Evolutionary conservation across 1,139 yeast genomes (phyloP), one percentile per base, ranked within the genome.

Genomic region (Yamadazyma atmosphaerica): DNA sequence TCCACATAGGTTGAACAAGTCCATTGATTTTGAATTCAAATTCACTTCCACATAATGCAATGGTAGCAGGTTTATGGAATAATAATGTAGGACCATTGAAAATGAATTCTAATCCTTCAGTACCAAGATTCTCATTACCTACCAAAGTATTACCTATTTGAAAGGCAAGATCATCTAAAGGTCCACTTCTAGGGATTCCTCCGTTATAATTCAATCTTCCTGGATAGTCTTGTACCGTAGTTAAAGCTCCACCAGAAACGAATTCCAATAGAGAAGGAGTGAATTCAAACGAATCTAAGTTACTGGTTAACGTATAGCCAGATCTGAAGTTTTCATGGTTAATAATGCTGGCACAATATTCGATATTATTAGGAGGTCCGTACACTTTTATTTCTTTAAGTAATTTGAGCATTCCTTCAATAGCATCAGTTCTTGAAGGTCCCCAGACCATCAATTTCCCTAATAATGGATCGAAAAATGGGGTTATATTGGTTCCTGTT

Each of bases 401-500:
- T 1, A 50, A 51, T 13, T 51, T 43, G 21, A 60, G 38, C 49
- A 62, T 52, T 13, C 54, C 56, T 12, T 36, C 32, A 10, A 39
- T 45, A 9, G 58, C 50, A 4, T 49, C 40, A 2, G 47, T 48
- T 40, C 68, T 52, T n/a, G 40, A 38, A 6, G 56, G 54, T 5
- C 58, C 62, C 61, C 63, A 58, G 18, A 57, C 61, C 59, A 62
- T 60, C 15, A 60, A 51, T 39, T 62, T 63, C 3, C 64, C 68
- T 17, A 62, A 43, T 17, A 61, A 50, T 2, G 68, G 67, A 41
- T 62, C 68, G 47, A 60, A 62, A 37, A 58, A 61, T 9, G 68
- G 65, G 11, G 66, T 58, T 16, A 62, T 49, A 30, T 55, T 56
- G 14, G 56, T 47, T 22, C 66, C 67, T 13, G 63, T 59, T 14